Evolutionary conservation across 2,329 filamentous ascomycete species (phyloP).

Genomic region (Scedosporium boydii): DNA sequence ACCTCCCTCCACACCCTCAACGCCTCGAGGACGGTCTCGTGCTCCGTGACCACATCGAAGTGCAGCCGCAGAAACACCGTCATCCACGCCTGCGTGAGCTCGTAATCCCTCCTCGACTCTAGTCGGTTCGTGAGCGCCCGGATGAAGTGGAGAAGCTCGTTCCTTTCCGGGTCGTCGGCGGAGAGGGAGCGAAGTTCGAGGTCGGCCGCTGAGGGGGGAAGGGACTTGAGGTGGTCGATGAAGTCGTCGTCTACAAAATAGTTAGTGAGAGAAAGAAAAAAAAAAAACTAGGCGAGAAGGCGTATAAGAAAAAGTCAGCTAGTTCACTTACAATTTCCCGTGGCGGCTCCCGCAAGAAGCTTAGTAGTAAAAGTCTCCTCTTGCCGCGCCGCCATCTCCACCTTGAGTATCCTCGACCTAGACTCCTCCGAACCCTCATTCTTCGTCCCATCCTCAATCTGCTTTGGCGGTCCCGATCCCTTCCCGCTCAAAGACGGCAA

Average conservation of each 20-base stretch:
- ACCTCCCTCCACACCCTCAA: conserved; percentile 62
- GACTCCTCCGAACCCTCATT: conserved; percentile 26
- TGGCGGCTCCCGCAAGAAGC: conserved; percentile 41
- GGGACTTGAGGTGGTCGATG: conserved; percentile 66
- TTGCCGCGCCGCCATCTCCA: conserved; percentile 44
- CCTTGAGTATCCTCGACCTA: conserved; percentile 58
- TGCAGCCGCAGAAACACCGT: conserved; percentile 81
- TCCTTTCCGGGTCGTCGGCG: conserved; percentile 35
- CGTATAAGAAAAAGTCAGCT: not conserved
- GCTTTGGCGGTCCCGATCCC: conserved; percentile 7
- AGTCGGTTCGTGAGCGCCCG: conserved; percentile 66
- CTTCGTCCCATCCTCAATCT: conserved; percentile 19
- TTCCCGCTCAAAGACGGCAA: conserved; percentile 54
- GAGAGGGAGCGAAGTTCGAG: conserved; percentile 79
- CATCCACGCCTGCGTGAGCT: conserved; percentile 96
- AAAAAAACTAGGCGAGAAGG: not conserved
- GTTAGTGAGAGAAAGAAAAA: conserved; percentile 11
- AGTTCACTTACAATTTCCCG: conserved; percentile 48
- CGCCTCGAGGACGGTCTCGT: conserved; percentile 42
- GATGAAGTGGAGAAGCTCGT: conserved; percentile 74
- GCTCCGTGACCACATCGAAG: conserved; percentile 45
- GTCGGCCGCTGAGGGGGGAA: conserved; percentile 79
- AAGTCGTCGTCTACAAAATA: conserved; percentile 47
- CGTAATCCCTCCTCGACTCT: conserved; percentile 67
- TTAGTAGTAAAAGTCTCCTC: conserved; percentile 51